A percentile compares a stretch with the other conserved stretches of the same genome.
Evolutionary conservation across 345 rosid genomes (phyloP).

Genomic region (Eucalyptus viminalis): DNA sequence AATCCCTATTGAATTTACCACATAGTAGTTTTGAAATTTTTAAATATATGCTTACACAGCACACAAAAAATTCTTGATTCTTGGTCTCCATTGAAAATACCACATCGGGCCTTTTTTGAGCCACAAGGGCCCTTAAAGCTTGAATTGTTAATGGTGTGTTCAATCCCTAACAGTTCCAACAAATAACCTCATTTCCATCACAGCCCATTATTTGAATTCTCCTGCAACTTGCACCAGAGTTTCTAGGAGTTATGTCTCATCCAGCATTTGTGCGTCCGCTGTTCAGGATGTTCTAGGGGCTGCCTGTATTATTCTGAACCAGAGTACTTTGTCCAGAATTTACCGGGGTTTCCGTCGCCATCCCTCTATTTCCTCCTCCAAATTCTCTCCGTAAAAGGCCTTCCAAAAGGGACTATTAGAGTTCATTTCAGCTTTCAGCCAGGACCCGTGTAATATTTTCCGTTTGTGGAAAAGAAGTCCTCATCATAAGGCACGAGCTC

Average conservation of each 20-base stretch:
- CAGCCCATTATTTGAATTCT: not conserved
- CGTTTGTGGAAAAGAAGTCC: not conserved
- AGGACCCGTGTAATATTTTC: not conserved
- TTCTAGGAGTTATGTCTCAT: not conserved
- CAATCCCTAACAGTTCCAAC: not conserved
- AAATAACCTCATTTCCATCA: not conserved
- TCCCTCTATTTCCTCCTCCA: not conserved
- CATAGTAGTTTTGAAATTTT: not conserved
- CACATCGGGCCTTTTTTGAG: not conserved
- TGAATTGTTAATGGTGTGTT: too few species aligned
- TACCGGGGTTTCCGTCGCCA: not conserved
- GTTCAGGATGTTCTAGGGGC: not conserved
- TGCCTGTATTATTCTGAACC: not conserved
- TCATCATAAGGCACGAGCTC: not conserved
- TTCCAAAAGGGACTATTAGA: too few species aligned
- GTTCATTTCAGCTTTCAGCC: not conserved
- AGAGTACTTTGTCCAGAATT: not conserved
- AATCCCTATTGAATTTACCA: not conserved
- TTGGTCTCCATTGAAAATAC: rapidly evolving
- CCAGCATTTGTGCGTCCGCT: not conserved
- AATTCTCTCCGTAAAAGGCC: not conserved
- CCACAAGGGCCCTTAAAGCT: not conserved
- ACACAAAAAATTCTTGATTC: not conserved
- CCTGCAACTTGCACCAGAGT: not conserved
- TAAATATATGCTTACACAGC: not conserved